A percentile compares a stretch with the other conserved stretches of the same genome.
phyloP scores from a whole-genome alignment of 2,329 filamentous ascomycete species.

The Calycina herbarum region DNA sequence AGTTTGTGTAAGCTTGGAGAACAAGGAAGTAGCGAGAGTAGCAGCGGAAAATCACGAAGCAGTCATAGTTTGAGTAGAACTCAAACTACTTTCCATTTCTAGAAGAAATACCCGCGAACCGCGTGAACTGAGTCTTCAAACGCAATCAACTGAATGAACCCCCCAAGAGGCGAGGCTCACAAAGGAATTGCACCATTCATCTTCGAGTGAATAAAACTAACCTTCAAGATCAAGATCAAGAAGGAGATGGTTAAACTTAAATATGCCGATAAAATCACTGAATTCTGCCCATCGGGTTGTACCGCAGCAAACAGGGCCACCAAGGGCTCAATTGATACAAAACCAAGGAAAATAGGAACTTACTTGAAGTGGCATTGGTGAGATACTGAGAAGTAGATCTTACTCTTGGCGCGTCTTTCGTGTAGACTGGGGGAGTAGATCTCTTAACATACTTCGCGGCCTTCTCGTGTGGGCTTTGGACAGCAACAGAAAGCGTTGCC shows the following conservation, averaged over 20 bases:
- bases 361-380: slow-evolving; percentile 25
- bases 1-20: background rate
- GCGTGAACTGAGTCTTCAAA: too few species aligned
- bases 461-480: slow-evolving; percentile 26
- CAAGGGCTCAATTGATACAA: too few species aligned
- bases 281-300: too few species aligned
- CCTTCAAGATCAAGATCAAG: too few species aligned
- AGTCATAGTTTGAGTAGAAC: background rate
- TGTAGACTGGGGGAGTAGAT: slow-evolving; percentile 11
- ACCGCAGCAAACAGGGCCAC: too few species aligned
- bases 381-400: slow-evolving; percentile 23
- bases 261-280: too few species aligned
- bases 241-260: too few species aligned
- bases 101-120: background rate
- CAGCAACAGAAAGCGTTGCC: slow-evolving; percentile 37
- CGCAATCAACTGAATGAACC: too few species aligned
- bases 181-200: too few species aligned
- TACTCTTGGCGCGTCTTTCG: slow-evolving; percentile 18
- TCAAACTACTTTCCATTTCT: background rate
- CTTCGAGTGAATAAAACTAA: too few species aligned
- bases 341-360: background rate
- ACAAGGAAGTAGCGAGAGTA: too few species aligned
- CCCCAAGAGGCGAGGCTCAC: too few species aligned
- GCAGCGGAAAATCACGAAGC: slow-evolving; percentile 2
- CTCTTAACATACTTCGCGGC: slow-evolving; percentile 22